Evolutionary conservation across 1,284 basidiomycete genomes (phyloP), one percentile per base, ranked within the genome.

Genomic region (Chiua sp.): DNA sequence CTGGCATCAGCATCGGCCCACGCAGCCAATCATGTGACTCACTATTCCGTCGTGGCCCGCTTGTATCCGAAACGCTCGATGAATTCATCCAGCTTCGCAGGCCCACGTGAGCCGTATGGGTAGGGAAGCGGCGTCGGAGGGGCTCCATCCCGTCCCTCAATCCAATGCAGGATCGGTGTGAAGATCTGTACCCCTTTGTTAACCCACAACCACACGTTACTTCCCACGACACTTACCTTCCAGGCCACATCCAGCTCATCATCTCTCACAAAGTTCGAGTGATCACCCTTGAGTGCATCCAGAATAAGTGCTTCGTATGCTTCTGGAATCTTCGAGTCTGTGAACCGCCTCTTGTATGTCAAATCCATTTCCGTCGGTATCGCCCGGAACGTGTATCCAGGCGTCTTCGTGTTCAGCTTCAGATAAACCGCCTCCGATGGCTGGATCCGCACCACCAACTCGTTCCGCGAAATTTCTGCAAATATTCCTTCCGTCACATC

Each of bases 331-430:
- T 91, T 90, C 59, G 87, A 79, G 62, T 96, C 94, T 46, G 86
- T 81, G 82, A 98, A 98, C 54, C 96, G 88, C 62, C 91, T 84
- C 86, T 97, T 96, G 85, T 98, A 98, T 26, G 96, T 96, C 69
- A 98, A 78, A 79, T 98, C 96, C 90, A 98, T 96, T 79, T 98
- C 96, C 51, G 91, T 93, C 44, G 95, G 94, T 60, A 98, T 86
- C 49, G 93, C 93, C 53, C 93, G 88, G 61, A 94, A 96, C 70
- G 90, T 81, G 64, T 98, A 84, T 28, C 96, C 96, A 54, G 96
- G 96, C 7, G 88, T 88, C 82, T 98, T 98, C 51, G 91, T 85
- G 81, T 98, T 98, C 75, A 98, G 80, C 80, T 98, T 98, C 67
- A 98, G 82, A 80, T 98, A 98, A 59, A 98, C 89, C 22, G 96